Evolutionary conservation across 768 basidiomycete species (phyloP), one percentile per base, ranked within the genome.

Genomic region (Botryobasidium botryosum): DNA sequence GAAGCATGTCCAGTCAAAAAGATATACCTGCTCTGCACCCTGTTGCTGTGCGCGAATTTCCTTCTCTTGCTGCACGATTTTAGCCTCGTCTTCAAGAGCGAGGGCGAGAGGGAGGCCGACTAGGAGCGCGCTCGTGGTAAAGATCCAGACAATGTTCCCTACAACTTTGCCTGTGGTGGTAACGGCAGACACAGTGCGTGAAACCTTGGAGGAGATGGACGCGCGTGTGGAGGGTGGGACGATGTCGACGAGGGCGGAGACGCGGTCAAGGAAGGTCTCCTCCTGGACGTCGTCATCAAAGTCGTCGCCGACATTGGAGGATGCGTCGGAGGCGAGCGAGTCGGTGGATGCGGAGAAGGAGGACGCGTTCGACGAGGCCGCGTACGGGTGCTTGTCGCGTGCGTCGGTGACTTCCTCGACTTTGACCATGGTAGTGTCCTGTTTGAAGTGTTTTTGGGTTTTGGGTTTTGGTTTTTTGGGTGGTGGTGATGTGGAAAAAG

Each of bases 361-460:
- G 2, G 80, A 81, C 4, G 59, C 58, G 47, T 57, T 59, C 41
- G 81, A 71, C 35, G 77, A 60, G 37, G 82, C 79, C 32, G 71
- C 68, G 57, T 90, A 88, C 40, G 81, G 82, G 51, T 61, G 62
- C 56, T 32, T 54, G 46, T 42, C 47, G 43, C 45, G 56, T 42
- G 58, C 64, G 50, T 64, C 63, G 38, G 59, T 64, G 46, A 66
- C 65, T 64, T 85, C 83, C 67, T 87, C 76, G 54, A 94, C 84
- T 55, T 88, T 88, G 73, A 94, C 90, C 88, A 90, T 90, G 64
- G 54, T n/a, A n/a, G n/a, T n/a, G n/a, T n/a, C n/a, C n/a, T n/a
- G n/a, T n/a, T n/a, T n/a, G n/a, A n/a, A n/a, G n/a, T n/a, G n/a
- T n/a, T n/a, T n/a, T n/a, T n/a, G n/a, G n/a, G n/a, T n/a, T n/a